Evolutionary conservation across 2,329 filamentous ascomycete species (phyloP).

Genomic region (Zasmidium cellare): DNA sequence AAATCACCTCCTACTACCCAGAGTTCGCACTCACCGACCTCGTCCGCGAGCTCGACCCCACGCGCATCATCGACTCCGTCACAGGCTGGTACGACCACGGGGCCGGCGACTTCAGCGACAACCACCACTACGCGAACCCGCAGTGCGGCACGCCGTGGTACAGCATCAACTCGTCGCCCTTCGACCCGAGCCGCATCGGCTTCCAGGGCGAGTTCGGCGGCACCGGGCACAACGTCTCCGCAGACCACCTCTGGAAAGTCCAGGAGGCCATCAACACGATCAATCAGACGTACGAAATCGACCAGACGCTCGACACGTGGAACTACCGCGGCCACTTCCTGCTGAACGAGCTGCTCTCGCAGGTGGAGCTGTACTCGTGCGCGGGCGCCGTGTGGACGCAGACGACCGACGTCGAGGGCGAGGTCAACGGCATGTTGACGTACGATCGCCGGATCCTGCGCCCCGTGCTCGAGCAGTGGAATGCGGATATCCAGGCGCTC

Average conservation of each 20-base stretch:
- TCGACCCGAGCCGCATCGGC: conserved; percentile 61
- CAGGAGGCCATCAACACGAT: conserved; percentile 57
- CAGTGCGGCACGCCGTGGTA: conserved; percentile 72
- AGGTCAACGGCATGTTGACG: conserved; percentile 70
- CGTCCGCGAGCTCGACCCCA: conserved; percentile 61
- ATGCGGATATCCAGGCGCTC: conserved; percentile 58
- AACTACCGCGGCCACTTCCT: conserved; percentile 64
- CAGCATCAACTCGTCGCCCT: conserved; percentile 57
- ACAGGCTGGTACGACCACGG: conserved; percentile 70
- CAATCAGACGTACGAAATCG: conserved; percentile 68
- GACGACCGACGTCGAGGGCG: conserved; percentile 70
- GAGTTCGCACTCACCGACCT: conserved; percentile 59
- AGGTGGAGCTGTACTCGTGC: conserved; percentile 59
- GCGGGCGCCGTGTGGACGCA: conserved; percentile 72
- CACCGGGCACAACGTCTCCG: conserved; percentile 64
- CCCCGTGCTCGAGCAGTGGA: conserved; percentile 55
- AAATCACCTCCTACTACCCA: conserved; percentile 52
- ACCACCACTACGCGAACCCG: conserved; percentile 70
- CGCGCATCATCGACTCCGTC: conserved; percentile 62
- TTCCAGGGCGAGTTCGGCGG: conserved; percentile 73
- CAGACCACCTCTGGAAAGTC: conserved; percentile 67
- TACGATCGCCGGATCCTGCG: conserved; percentile 61
- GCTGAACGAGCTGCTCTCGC: conserved; percentile 49
- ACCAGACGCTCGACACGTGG: conserved; percentile 59
- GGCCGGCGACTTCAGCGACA: conserved; percentile 67